phyloP scores from a whole-genome alignment of 108 stramenopile species.

The Aurantiochytrium sp. region DNA sequence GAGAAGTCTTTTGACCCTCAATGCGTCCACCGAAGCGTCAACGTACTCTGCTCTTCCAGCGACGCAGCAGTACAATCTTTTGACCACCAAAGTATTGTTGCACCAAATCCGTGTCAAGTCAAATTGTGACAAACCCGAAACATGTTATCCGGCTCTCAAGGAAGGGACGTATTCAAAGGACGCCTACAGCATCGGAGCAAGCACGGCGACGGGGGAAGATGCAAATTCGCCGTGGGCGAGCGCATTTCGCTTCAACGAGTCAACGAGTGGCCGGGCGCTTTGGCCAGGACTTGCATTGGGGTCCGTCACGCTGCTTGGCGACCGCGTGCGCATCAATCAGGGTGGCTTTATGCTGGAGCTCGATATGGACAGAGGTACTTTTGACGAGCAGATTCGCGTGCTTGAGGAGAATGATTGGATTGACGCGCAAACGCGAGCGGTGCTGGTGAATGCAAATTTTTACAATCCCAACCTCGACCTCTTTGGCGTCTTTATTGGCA shows the following conservation, averaged over 20 bases:
- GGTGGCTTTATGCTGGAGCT: background rate
- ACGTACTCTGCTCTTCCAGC: background rate
- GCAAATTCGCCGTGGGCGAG: background rate
- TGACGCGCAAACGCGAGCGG: background rate
- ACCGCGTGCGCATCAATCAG: background rate
- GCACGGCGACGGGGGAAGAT: too few relatives aligned
- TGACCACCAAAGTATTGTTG: background rate
- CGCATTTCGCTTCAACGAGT: background rate
- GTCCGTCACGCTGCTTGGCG: background rate
- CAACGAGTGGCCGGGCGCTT: background rate
- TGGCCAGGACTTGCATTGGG: background rate
- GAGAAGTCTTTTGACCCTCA: background rate
- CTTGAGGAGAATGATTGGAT: background rate
- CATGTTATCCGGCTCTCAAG: background rate
- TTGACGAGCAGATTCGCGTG: background rate
- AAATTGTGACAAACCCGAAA: background rate
- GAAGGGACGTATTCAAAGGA: background rate
- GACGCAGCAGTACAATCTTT: background rate
- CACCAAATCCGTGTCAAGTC: background rate
- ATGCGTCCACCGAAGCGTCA: background rate
- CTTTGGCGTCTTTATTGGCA: background rate
- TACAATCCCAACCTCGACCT: background rate
- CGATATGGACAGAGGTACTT: background rate
- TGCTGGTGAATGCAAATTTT: background rate
- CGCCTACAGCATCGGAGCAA: background rate